These are phyloP conservation scores for Larix kaempferi DNA, from an alignment of 75 land plant species.

Conservation along the genomic window DNA sequence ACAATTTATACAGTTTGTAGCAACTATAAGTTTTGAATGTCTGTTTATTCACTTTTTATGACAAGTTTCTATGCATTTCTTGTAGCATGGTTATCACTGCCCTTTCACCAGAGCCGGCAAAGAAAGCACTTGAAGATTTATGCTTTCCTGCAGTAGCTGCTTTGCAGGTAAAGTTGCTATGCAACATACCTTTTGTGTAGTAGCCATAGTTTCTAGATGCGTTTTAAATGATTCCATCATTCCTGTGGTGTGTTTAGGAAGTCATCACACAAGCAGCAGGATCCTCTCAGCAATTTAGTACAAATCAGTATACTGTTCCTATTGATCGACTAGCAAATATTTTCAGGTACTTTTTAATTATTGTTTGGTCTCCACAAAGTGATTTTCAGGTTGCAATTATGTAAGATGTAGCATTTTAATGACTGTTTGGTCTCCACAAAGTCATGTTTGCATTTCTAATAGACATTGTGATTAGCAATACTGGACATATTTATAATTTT, in stretches of 20 bases:
- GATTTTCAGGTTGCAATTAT: neutral
- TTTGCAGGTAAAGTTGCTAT: slow-evolving; percentile 54
- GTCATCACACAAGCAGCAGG: slow-evolving; percentile 65
- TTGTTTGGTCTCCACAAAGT: neutral
- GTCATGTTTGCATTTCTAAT: neutral
- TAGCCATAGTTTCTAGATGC: neutral
- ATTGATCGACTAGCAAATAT: slow-evolving; percentile 91
- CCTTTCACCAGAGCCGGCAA: slow-evolving; percentile 70
- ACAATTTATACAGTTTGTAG: neutral
- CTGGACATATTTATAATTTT: neutral
- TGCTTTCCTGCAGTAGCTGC: slow-evolving; percentile 69
- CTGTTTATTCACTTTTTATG: neutral
- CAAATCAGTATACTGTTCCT: slow-evolving; percentile 75
- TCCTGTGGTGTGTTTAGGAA: slow-evolving; percentile 40
- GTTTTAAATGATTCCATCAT: neutral
- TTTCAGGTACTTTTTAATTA: slow-evolving; percentile 59
- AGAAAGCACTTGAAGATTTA: slow-evolving; percentile 73
- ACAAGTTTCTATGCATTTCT: neutral
- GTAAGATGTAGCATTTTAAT: neutral
- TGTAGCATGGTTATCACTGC: slow-evolving; percentile 88
- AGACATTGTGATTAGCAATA: neutral
- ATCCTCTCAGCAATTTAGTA: slow-evolving; percentile 45
- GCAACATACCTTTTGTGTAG: slow-evolving; percentile 2
- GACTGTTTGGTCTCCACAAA: neutral
- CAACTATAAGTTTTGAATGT: neutral